Base-by-base conservation (phyloP, 176 grass and related monocot species). In the Lolium perenne region DNA sequence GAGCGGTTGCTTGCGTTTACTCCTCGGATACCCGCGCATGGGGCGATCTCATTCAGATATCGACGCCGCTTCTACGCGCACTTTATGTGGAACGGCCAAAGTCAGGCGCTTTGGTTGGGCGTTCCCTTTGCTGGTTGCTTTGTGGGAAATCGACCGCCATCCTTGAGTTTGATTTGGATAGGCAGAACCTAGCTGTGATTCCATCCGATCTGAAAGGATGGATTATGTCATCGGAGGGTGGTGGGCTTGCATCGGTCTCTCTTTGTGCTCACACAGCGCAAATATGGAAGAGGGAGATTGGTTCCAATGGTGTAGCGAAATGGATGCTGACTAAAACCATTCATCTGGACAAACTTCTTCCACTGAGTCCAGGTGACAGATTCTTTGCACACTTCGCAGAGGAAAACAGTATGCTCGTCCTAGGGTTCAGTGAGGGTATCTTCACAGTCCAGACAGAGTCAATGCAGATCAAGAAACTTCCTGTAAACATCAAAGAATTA, bases 121-220 rank as follows among this genome's bases (percentile, higher is more conserved):
- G 32, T 35, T 35, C 32, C 32, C 32, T 66, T 35, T 66, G 35
- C 63, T 66, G 63, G 63, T 16, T 14, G 26, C 63, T 66, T 32
- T 0, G 16, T 35, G 63, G 63, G 63, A 66, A 3, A 1, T 2
- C 23, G 61, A 6, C 6, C 2, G 63, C 63, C 26, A 6, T 2
- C 63, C 63, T 66, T 16, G 26, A 66, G 63, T 66, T 66, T 66
- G 63, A 66, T 35, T 16, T 66, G 63, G 26, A 66, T 7, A 66
- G 0, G 63, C 13, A 66, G 25, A 16, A 14, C 26, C 63, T 66
- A 16, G 26, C 63, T 16, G 26, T 66, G 26, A 16, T 14, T 64
- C 61, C 61, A 7, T 6, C 13, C 26, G 0, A 64, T 0, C 3
- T 60, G 2, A 1, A 22, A 9, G 57, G 57, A 60, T 60, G 59